These are phyloP conservation scores for Choanephora cucurbitarum DNA, from an alignment of 371 early-diverging fungal species.

Conservation along the genomic window DNA sequence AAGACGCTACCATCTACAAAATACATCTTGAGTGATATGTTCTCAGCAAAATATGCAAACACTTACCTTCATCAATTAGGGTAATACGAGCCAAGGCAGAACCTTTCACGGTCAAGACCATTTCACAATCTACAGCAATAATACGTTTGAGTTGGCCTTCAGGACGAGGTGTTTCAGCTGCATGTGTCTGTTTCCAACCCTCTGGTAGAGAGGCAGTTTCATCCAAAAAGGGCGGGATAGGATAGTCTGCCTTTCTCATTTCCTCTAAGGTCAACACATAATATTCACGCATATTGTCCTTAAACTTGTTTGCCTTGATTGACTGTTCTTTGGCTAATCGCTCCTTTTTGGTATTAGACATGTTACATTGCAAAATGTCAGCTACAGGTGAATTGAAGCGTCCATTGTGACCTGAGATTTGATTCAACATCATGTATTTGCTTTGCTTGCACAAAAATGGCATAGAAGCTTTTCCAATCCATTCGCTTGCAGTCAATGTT, in stretches of 20 bases:
- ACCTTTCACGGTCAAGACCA: conserved; percentile 75
- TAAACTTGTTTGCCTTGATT: conserved; percentile 14
- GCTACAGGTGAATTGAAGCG: conserved; percentile 33
- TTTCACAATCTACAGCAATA: conserved; percentile 84
- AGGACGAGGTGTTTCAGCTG: conserved; percentile 21
- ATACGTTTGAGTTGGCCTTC: conserved; percentile 27
- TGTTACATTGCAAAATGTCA: conserved; percentile 38
- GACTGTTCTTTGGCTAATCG: conserved; percentile 17
- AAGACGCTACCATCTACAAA: conserved; percentile 45
- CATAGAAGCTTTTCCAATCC: conserved; percentile 38
- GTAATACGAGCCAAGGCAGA: conserved; percentile 74
- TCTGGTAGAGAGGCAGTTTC: conserved; percentile 27
- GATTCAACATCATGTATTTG: conserved; percentile 38
- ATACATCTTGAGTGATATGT: too few species aligned
- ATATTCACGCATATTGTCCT: conserved; percentile 45
- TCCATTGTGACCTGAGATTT: conserved; percentile 29
- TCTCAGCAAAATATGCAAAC: too few species aligned
- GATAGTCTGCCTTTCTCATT: conserved; percentile 49
- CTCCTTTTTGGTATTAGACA: conserved; percentile 26
- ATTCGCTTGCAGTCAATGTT: conserved; percentile 4
- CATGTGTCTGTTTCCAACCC: conserved; percentile 60
- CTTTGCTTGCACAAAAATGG: conserved; percentile 32
- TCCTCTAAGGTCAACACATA: conserved; percentile 54
- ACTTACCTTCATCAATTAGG: conserved; percentile 55
- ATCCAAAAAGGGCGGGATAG: conserved; percentile 56